These are phyloP conservation scores for Stemphylium vesicarium DNA, from an alignment of 2,329 filamentous ascomycete species.

Conservation along the genomic window DNA sequence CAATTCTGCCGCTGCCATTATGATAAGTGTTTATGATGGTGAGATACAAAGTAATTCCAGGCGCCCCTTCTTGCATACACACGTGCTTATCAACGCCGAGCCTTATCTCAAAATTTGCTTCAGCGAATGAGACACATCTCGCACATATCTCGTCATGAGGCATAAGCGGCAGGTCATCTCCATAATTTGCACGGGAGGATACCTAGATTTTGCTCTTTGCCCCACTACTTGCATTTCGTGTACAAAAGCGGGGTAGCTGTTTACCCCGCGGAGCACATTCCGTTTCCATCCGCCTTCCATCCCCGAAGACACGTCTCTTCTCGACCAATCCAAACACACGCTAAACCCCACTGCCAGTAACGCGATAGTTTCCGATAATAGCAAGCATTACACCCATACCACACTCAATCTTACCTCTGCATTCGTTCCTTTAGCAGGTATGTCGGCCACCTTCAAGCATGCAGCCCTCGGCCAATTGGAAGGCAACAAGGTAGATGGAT, in stretches of 20 bases:
- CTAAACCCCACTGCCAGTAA: neutral
- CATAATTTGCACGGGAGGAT: neutral
- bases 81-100: neutral
- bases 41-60: neutral
- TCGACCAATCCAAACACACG: neutral
- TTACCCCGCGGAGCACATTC: constrained; percentile 1
- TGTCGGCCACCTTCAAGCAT: constrained; percentile 33
- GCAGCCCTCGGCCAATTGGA: constrained; percentile 30
- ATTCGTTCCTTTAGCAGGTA: constrained; percentile 3
- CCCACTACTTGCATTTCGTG: constrained; percentile 3
- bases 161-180: neutral
- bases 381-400: neutral
- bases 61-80: neutral
- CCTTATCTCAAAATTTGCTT: neutral
- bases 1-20: neutral
- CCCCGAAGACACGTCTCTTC: neutral
- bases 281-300: neutral
- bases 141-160: neutral
- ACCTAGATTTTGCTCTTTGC: constrained; percentile 1
- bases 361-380: neutral
- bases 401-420: neutral
- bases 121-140: neutral
- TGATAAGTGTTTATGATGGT: neutral
- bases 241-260: constrained; percentile 11
- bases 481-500: constrained; percentile 32